Conservation (phyloP, 352 stramenopile species). For the Poterioochromonas sp. region DNA sequence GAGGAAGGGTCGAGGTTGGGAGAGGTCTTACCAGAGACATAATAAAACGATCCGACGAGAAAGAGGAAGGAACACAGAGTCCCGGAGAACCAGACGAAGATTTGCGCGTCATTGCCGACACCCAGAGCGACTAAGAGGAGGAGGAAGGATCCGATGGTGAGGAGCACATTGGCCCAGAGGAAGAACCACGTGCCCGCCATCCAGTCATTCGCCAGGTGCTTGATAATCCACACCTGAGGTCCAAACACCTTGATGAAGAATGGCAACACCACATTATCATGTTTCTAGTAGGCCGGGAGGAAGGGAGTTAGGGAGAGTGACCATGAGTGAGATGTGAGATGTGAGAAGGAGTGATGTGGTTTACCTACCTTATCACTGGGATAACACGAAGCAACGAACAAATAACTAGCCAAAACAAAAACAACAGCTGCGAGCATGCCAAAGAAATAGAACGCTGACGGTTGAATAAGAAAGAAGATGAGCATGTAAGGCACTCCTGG, state of each 20-base stretch:
- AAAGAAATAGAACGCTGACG: neutral
- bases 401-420: neutral
- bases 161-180: neutral
- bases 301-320: neutral
- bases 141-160: neutral
- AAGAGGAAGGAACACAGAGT: neutral
- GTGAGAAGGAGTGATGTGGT: neutral
- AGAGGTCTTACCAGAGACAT: neutral
- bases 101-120: neutral
- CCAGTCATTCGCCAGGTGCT: slow-evolving; percentile 24
- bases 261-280: neutral
- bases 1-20: neutral
- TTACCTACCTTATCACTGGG: slow-evolving; percentile 25
- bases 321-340: neutral
- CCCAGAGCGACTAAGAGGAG: neutral
- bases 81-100: neutral
- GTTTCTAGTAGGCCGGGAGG: neutral
- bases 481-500: neutral
- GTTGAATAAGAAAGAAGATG: slow-evolving; percentile 3
- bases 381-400: slow-evolving; percentile 23
- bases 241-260: neutral
- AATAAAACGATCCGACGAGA: slow-evolving; percentile 15
- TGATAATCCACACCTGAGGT: slow-evolving; percentile 12
- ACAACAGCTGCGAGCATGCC: neutral
- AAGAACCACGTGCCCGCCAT: slow-evolving; percentile 28